Conservation (phyloP, 2,329 filamentous ascomycete species). For the Hypoxylon rubiginosum region DNA sequence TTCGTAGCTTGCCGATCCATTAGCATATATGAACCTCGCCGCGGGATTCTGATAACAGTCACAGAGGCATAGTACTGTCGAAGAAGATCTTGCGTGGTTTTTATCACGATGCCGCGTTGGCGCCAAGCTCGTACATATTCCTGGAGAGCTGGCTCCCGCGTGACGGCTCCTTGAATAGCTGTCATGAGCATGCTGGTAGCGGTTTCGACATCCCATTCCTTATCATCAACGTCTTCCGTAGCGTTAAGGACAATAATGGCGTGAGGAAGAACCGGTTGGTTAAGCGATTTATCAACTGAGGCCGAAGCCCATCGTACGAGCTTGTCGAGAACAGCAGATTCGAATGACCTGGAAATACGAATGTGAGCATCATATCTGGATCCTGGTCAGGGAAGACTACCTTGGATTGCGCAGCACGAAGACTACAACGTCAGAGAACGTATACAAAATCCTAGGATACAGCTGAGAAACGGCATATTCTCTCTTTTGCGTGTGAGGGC, state of each 20-base stretch:
- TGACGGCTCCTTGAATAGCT: slow-evolving; percentile 51
- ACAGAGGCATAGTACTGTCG: slow-evolving; percentile 64
- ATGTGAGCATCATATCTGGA: not conserved
- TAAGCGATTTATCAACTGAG: slow-evolving; percentile 64
- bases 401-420: slow-evolving; percentile 58
- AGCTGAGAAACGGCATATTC: slow-evolving; percentile 56
- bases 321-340: slow-evolving; percentile 55
- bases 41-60: slow-evolving; percentile 61
- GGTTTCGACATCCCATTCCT: slow-evolving; percentile 58
- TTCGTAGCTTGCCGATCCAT: slow-evolving; percentile 62
- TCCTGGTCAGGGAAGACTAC: slow-evolving; percentile 38
- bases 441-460: slow-evolving; percentile 60
- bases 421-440: slow-evolving; percentile 60
- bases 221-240: slow-evolving; percentile 54
- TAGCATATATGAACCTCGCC: slow-evolving; percentile 53
- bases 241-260: slow-evolving; percentile 66
- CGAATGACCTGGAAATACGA: slow-evolving; percentile 45
- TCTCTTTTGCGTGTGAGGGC: slow-evolving; percentile 49
- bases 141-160: slow-evolving; percentile 51
- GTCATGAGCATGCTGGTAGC: slow-evolving; percentile 57
- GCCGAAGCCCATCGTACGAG: slow-evolving; percentile 64
- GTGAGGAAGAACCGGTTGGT: slow-evolving; percentile 67
- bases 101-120: slow-evolving; percentile 55
- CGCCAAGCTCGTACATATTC: slow-evolving; percentile 59
- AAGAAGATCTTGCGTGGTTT: slow-evolving; percentile 60